phyloP scores from a whole-genome alignment of 2,329 filamentous ascomycete species.

The Aureobasidium zeae region DNA sequence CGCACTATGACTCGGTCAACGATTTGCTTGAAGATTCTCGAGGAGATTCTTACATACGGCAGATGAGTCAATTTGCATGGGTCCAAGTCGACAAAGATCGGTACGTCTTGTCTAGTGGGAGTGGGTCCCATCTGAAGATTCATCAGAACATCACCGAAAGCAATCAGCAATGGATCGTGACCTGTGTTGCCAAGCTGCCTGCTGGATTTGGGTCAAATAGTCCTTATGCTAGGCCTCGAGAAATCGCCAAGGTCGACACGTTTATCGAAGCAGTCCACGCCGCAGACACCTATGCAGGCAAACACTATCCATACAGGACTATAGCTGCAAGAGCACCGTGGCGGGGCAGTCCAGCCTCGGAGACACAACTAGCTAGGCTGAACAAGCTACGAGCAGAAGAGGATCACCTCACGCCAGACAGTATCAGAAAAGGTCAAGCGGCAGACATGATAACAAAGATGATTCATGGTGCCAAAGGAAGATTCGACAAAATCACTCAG shows the following conservation, averaged over 20 bases:
- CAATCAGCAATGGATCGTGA: slow-evolving; percentile 25
- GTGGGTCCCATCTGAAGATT: slow-evolving; percentile 52
- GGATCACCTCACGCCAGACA: slow-evolving; percentile 45
- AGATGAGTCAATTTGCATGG: slow-evolving; percentile 70
- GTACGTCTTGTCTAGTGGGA: slow-evolving; percentile 59
- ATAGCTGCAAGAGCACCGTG: slow-evolving; percentile 60
- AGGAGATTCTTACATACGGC: slow-evolving; percentile 67
- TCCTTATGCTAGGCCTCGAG: slow-evolving; percentile 59
- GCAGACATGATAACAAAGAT: slow-evolving; percentile 88
- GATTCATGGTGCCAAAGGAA: slow-evolving; percentile 66
- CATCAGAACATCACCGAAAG: slow-evolving; percentile 21
- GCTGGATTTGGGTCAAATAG: slow-evolving; percentile 28
- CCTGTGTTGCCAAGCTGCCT: slow-evolving; percentile 35
- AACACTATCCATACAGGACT: slow-evolving; percentile 41
- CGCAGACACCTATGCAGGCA: slow-evolving; percentile 55
- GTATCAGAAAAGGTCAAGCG: slow-evolving; percentile 70
- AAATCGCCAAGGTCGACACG: slow-evolving; percentile 55
- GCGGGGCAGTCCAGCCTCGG: slow-evolving; percentile 56
- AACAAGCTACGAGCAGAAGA: slow-evolving; percentile 53
- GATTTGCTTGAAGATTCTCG: slow-evolving; percentile 79
- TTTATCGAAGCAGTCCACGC: slow-evolving; percentile 72
- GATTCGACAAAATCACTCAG: slow-evolving; percentile 38
- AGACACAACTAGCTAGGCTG: slow-evolving; percentile 56
- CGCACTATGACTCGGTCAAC: slow-evolving; percentile 84
- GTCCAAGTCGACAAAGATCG: slow-evolving; percentile 61